Evolutionary conservation across 768 basidiomycete species (phyloP).

Genomic region (Lentinula sp.): DNA sequence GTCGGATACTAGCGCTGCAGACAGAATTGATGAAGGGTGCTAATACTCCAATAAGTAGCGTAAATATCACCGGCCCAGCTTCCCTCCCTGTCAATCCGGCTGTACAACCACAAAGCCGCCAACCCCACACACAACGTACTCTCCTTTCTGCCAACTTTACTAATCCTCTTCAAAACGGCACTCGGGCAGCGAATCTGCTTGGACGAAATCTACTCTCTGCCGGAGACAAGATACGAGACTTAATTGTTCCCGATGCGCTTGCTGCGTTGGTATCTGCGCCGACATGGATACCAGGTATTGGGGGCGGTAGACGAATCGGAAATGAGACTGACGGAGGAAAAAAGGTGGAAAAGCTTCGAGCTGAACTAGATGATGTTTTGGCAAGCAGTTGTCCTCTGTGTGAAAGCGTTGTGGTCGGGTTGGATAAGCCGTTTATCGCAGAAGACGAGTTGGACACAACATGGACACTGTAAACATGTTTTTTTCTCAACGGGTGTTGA

Average conservation of each 20-base stretch:
- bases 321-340: slow-evolving; percentile 49
- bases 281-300: slow-evolving; percentile 71
- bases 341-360: slow-evolving; percentile 66
- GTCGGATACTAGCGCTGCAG: slow-evolving; percentile 83
- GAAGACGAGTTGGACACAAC: slow-evolving; percentile 74
- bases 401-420: slow-evolving; percentile 77
- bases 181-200: slow-evolving; percentile 59
- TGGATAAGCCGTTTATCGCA: slow-evolving; percentile 84
- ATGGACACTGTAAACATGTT: slow-evolving; percentile 56
- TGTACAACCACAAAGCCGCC: slow-evolving; percentile 23
- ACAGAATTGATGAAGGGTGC: slow-evolving; percentile 68
- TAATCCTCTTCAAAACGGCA: slow-evolving; percentile 54
- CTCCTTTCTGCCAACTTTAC: slow-evolving; percentile 75
- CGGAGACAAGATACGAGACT: slow-evolving; percentile 82
- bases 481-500: neutral
- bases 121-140: slow-evolving; percentile 50
- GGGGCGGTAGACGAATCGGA: slow-evolving; percentile 40
- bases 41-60: slow-evolving; percentile 23
- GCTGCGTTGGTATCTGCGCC: slow-evolving; percentile 78
- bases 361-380: slow-evolving; percentile 84
- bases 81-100: slow-evolving; percentile 18
- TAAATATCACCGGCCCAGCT: slow-evolving; percentile 23
- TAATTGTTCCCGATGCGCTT: slow-evolving; percentile 92
- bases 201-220: slow-evolving; percentile 82
- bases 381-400: slow-evolving; percentile 91